Evolutionary conservation across 1,139 yeast genomes (phyloP), one percentile per base, ranked within the genome.

Genomic region (Saccharomycopsis crataegensis): DNA sequence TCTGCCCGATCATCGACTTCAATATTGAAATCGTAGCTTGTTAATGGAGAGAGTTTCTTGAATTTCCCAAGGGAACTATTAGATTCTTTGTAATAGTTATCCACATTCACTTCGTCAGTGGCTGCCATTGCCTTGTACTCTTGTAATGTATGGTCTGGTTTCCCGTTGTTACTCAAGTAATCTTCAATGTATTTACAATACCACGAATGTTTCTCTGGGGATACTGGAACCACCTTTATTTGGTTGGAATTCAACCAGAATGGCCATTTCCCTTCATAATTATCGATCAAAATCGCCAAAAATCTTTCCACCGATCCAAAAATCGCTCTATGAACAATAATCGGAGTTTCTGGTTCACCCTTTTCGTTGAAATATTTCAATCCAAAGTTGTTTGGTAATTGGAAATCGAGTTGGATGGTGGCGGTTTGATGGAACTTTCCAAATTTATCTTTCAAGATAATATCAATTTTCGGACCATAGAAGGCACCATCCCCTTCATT

Each of bases 171-270:
- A 33, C 14, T 43, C 43, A 84, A 68, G 51, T 65, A 57, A 9
- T 65, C 62, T 38, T 76, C 79, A 3, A 83, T 66, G 22, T 73
- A 67, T 49, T 74, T 69, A 1, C 96, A 93, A 56, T 77, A 73
- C 17, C 67, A 76, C 9, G 63, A 63, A 64, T 86, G 89, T 6
- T 73, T 64, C 6, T 74, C 77, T 2, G 61, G 62, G 53, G 85
- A 83, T 4, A 93, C 85, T 1, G 99, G 98, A 6, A 94, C 77
- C 2, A 93, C 78, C 46, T 86, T 75, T 0, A 94, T 96, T 67
- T 93, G 99, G 60, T 95, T 77, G n/a, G 99, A 97, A 58, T 86
- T 88, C 57, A 93, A 70, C 99, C 99, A 93, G 66, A 94, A 93
- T 11, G 99, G 99, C 99, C 99, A 93, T 61, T 86, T 86, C 0